Evolutionary conservation across 2,329 filamentous ascomycete species (phyloP).

Genomic region (Piedraia hortae): DNA sequence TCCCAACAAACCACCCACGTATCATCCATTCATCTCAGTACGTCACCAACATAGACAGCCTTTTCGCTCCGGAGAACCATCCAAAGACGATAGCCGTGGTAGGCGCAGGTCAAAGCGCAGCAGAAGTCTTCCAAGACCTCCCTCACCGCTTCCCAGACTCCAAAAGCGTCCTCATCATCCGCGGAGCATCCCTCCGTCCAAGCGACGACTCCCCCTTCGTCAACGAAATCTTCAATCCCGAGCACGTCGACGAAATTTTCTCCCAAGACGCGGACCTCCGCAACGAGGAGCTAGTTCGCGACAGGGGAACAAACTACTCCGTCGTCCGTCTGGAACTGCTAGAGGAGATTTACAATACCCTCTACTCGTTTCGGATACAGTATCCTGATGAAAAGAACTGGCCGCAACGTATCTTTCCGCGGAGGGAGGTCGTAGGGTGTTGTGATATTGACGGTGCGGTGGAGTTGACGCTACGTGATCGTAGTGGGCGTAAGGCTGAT

Average conservation of each 20-base stretch:
- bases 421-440: slow-evolving; percentile 36
- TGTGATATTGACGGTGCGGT: slow-evolving; percentile 16
- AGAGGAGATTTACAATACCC: slow-evolving; percentile 60
- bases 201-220: slow-evolving; percentile 94
- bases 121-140: slow-evolving; percentile 83
- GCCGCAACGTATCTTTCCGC: slow-evolving; percentile 55
- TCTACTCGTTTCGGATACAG: slow-evolving; percentile 61
- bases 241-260: slow-evolving; percentile 53
- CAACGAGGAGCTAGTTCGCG: slow-evolving; percentile 31
- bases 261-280: slow-evolving; percentile 36
- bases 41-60: slow-evolving; percentile 31
- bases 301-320: slow-evolving; percentile 76
- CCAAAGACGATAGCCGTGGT: slow-evolving; percentile 57
- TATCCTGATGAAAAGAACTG: slow-evolving; percentile 40
- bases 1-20: slow-evolving; percentile 40
- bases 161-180: slow-evolving; percentile 51
- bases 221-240: slow-evolving; percentile 88
- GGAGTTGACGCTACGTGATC: slow-evolving; percentile 30
- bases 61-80: slow-evolving; percentile 27
- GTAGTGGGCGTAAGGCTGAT: slow-evolving; percentile 11
- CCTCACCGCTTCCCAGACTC: slow-evolving; percentile 60
- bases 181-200: slow-evolving; percentile 56
- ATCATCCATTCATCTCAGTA: slow-evolving; percentile 82
- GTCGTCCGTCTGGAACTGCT: slow-evolving; percentile 80
- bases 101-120: slow-evolving; percentile 73